A percentile compares a stretch with the other conserved stretches of the same genome.
phyloP scores from a whole-genome alignment of 2,329 filamentous ascomycete species.

The Apiospora aurea region DNA sequence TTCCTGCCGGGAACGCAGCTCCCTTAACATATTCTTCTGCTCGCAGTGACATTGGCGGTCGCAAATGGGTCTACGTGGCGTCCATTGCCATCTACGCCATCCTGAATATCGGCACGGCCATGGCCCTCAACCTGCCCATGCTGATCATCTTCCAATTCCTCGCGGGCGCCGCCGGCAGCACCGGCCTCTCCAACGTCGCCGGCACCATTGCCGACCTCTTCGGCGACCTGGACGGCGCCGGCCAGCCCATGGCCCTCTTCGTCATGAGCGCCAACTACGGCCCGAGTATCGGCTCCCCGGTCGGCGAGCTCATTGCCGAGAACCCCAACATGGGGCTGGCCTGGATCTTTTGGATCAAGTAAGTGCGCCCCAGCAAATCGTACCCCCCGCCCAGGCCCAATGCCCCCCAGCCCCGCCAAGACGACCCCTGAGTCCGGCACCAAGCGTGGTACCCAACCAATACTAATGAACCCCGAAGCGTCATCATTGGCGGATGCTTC shows the following conservation, averaged over 20 bases:
- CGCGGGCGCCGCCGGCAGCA: slow-evolving; percentile 44
- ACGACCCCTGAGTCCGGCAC: background rate
- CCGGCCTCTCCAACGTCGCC: slow-evolving; percentile 45
- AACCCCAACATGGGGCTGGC: slow-evolving; percentile 45
- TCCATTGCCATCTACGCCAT: slow-evolving; percentile 44
- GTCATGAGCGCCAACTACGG: slow-evolving; percentile 49
- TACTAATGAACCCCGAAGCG: slow-evolving; percentile 30
- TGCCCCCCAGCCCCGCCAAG: background rate
- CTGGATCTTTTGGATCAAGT: slow-evolving; percentile 51
- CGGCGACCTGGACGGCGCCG: slow-evolving; percentile 46
- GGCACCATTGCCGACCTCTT: slow-evolving; percentile 46
- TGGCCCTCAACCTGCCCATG: slow-evolving; percentile 47
- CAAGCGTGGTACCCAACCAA: background rate
- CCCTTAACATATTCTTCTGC: slow-evolving; percentile 20
- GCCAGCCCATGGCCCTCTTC: slow-evolving; percentile 52
- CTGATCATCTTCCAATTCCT: slow-evolving; percentile 48
- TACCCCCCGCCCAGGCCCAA: background rate
- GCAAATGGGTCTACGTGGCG: slow-evolving; percentile 52
- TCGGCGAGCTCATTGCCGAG: slow-evolving; percentile 48
- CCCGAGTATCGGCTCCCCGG: slow-evolving; percentile 48
- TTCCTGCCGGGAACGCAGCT: slow-evolving; percentile 14
- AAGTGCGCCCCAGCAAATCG: slow-evolving; percentile 24
- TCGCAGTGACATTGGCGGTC: slow-evolving; percentile 48
- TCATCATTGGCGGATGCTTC: slow-evolving; percentile 48
- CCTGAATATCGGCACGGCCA: slow-evolving; percentile 45